Percentiles rank a stretch among this genome's conserved stretches.
Evolutionary conservation across 2,329 filamentous ascomycete genomes (phyloP).

Genomic region (Dryadomyces sulphureus): DNA sequence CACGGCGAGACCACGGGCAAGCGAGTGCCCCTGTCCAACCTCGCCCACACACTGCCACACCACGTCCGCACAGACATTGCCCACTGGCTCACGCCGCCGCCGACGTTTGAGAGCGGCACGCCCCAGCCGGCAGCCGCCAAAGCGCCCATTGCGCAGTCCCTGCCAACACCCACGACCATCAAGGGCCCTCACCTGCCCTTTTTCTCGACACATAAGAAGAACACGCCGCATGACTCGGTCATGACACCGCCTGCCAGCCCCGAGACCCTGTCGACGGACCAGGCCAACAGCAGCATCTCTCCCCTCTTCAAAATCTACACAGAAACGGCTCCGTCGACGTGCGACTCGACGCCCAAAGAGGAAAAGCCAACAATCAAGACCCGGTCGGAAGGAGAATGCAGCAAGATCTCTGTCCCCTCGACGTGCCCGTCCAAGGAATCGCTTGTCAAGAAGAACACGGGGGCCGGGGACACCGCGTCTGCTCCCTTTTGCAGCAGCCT

Average conservation of each 20-base stretch:
- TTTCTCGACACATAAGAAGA: background rate
- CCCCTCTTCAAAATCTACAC: slow-evolving; percentile 5
- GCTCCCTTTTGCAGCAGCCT: background rate
- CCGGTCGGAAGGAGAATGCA: background rate
- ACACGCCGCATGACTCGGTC: background rate
- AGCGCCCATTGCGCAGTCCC: background rate
- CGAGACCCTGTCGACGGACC: slow-evolving; percentile 3
- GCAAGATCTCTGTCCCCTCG: slow-evolving; percentile 26
- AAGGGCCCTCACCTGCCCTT: background rate
- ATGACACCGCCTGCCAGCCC: slow-evolving; percentile 10
- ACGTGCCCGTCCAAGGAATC: slow-evolving; percentile 16
- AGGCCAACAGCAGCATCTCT: slow-evolving; percentile 10
- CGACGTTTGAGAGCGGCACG: background rate
- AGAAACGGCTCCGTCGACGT: slow-evolving; percentile 4
- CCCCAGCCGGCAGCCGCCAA: background rate
- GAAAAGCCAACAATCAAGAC: background rate
- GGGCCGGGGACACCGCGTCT: background rate
- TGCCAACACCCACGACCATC: background rate
- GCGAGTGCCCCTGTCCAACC: background rate
- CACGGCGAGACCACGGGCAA: background rate
- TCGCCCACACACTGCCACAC: background rate
- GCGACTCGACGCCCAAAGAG: background rate
- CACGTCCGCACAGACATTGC: background rate
- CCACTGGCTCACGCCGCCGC: background rate
- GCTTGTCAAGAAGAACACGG: background rate